These are phyloP conservation scores for Podosphaera aphanis DNA, from an alignment of 2,329 filamentous ascomycete species.

Conservation along the genomic window DNA sequence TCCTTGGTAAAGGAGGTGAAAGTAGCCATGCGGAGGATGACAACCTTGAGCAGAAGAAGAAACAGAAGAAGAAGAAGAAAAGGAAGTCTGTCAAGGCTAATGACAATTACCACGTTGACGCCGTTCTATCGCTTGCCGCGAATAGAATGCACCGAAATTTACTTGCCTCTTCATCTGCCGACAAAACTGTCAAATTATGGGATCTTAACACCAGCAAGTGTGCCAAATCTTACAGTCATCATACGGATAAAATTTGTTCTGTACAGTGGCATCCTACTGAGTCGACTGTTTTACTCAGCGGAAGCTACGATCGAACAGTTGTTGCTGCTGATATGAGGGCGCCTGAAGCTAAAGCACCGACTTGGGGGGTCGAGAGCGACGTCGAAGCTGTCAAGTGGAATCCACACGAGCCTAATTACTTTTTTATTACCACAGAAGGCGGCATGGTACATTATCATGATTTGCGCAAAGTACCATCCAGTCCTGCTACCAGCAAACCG, in stretches of 20 bases:
- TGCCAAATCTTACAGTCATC: slow-evolving; percentile 85
- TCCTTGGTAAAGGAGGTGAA: slow-evolving; percentile 50
- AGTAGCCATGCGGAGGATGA: slow-evolving; percentile 24
- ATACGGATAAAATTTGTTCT: slow-evolving; percentile 95
- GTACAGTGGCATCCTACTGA: slow-evolving; percentile 79
- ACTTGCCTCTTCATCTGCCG: slow-evolving; percentile 80
- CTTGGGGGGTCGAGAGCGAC: slow-evolving; percentile 89
- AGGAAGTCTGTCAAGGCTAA: slow-evolving; percentile 79
- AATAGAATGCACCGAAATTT: slow-evolving; percentile 89
- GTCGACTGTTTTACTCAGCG: slow-evolving; percentile 70
- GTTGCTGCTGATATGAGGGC: slow-evolving; percentile 94
- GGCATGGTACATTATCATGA: slow-evolving; percentile 88
- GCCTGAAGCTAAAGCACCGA: slow-evolving; percentile 54
- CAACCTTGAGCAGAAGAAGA: slow-evolving; percentile 24
- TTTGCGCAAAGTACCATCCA: slow-evolving; percentile 48
- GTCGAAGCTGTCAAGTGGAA: slow-evolving; percentile 88
- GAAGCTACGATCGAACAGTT: slow-evolving; percentile 83
- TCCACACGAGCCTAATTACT: slow-evolving; percentile 75
- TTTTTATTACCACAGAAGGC: slow-evolving; percentile 84
- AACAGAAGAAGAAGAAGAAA: slow-evolving; percentile 67
- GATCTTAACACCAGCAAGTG: slow-evolving; percentile 79
- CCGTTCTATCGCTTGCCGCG: slow-evolving; percentile 70
- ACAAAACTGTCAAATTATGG: slow-evolving; percentile 96
- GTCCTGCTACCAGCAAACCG: slow-evolving; percentile 54
- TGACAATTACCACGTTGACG: slow-evolving; percentile 80